These are phyloP conservation scores for Trypanosoma lewisi DNA, from an alignment of 208 protist species.

Conservation along the genomic window DNA sequence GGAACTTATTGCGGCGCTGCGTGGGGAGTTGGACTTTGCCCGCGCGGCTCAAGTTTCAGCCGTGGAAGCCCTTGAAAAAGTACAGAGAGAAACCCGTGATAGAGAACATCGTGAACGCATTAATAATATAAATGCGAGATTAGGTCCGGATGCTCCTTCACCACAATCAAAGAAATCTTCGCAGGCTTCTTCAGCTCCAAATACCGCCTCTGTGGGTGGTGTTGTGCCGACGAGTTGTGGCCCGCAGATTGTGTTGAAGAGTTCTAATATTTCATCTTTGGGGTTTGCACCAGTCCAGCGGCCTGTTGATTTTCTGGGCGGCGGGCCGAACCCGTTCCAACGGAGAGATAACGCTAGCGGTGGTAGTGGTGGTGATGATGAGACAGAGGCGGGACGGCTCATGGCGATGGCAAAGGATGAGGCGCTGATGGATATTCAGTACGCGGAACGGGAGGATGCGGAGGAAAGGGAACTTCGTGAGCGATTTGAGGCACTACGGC, in stretches of 20 bases:
- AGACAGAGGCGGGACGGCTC: slow-evolving; percentile 40
- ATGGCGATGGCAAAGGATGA: slow-evolving; percentile 50
- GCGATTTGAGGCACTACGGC: slow-evolving; percentile 48
- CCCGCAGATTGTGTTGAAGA: slow-evolving; percentile 62
- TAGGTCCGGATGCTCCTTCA: slow-evolving; percentile 22
- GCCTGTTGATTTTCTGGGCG: slow-evolving; percentile 60
- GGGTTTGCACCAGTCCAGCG: slow-evolving; percentile 36
- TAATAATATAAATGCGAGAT: slow-evolving; percentile 14
- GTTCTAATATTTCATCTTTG: slow-evolving; percentile 73
- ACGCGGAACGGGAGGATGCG: slow-evolving; percentile 38
- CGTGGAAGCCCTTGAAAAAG: slow-evolving; percentile 36
- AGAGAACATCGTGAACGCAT: slow-evolving; percentile 43
- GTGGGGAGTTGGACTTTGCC: slow-evolving; percentile 35
- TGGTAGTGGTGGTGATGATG: slow-evolving; percentile 37
- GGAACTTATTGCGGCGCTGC: slow-evolving; percentile 51
- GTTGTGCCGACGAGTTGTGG: slow-evolving; percentile 42
- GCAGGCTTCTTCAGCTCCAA: neutral
- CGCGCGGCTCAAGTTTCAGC: slow-evolving; percentile 43
- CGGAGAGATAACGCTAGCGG: neutral
- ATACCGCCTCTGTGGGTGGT: slow-evolving; percentile 22
- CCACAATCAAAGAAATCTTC: neutral
- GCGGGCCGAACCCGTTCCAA: slow-evolving; percentile 16
- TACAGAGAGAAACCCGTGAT: slow-evolving; percentile 38
- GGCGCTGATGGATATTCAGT: slow-evolving; percentile 46
- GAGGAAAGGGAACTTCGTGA: slow-evolving; percentile 50